phyloP scores from a whole-genome alignment of 1,139 yeast genomes.

The Pichia sp. region DNA sequence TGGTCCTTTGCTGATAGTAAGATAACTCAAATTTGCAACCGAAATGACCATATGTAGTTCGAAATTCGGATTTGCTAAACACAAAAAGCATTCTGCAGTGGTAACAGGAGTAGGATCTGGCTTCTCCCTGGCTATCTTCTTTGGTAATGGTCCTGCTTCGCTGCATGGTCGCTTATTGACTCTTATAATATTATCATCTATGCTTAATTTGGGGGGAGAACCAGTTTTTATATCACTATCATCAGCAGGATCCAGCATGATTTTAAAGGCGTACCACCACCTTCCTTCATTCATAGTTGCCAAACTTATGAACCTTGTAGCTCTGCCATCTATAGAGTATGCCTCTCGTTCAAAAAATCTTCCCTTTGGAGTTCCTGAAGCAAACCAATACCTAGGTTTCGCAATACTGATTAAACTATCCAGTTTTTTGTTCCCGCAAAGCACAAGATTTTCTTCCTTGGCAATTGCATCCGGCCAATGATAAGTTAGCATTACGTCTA shows the following conservation, averaged over 20 bases:
- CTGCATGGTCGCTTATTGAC: slow-evolving; percentile 4
- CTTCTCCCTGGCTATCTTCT: not conserved
- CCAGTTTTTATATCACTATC: not conserved
- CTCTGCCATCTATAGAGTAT: slow-evolving; percentile 35
- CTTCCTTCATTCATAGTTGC: slow-evolving; percentile 53
- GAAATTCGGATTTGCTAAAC: slow-evolving; percentile 73
- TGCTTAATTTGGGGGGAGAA: not conserved
- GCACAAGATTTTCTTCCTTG: slow-evolving; percentile 36
- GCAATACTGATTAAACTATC: slow-evolving; percentile 43
- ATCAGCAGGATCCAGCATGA: slow-evolving; percentile 21
- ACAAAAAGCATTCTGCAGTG: slow-evolving; percentile 71
- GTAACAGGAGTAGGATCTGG: slow-evolving; percentile 30
- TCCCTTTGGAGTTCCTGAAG: slow-evolving; percentile 43
- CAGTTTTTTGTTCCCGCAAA: slow-evolving; percentile 39
- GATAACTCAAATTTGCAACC: slow-evolving; percentile 60
- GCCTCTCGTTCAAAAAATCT: slow-evolving; percentile 54
- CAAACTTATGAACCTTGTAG: slow-evolving; percentile 61
- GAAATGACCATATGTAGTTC: slow-evolving; percentile 80
- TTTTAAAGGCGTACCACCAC: slow-evolving; percentile 72
- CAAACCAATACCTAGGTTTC: slow-evolving; percentile 65
- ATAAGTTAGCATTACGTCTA: slow-evolving; percentile 56
- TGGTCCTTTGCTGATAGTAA: slow-evolving; percentile 88
- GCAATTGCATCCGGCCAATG: slow-evolving; percentile 59
- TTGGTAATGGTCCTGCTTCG: not conserved
- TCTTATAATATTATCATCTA: not conserved